Evolutionary conservation across 257 asterid genomes (phyloP).

Genomic region (Gardenia jasminoides): DNA sequence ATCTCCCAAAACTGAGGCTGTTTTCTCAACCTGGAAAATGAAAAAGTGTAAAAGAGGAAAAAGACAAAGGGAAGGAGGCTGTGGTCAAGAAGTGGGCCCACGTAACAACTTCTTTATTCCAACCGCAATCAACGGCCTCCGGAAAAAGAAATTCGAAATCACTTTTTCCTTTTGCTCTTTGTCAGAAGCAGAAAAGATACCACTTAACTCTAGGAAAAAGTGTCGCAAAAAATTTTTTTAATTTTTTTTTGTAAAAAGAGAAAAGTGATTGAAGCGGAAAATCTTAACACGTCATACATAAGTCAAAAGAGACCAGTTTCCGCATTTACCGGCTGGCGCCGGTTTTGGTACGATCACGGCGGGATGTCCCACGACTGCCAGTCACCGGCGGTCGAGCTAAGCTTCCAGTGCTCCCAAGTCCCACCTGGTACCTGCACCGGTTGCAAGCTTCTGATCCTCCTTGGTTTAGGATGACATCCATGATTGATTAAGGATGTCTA

Average conservation of each 20-base stretch:
- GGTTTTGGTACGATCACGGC: conserved; percentile 56
- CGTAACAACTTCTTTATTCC: conserved; percentile 37
- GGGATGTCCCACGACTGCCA: background rate
- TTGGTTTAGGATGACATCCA: background rate
- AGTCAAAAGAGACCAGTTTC: conserved; percentile 44
- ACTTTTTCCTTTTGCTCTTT: conserved; percentile 29
- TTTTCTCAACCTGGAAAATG: background rate
- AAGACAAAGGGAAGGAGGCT: conserved; percentile 13
- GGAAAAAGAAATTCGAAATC: conserved; percentile 32
- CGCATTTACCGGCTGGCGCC: conserved; percentile 54
- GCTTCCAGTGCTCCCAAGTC: conserved; percentile 1
- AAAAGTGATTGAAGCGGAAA: conserved; percentile 6
- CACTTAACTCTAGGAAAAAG: background rate
- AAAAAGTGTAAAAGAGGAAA: conserved; percentile 7
- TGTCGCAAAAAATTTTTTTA: too few relatives aligned
- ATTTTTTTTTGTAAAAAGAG: background rate
- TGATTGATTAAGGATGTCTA: too few relatives aligned
- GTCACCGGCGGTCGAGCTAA: conserved; percentile 12
- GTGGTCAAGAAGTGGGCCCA: conserved; percentile 29
- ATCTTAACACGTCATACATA: conserved; percentile 39
- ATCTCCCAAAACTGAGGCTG: background rate
- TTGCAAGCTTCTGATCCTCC: background rate
- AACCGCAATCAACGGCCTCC: conserved; percentile 87
- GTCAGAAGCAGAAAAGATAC: background rate
- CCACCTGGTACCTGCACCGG: conserved; percentile 9